These are phyloP conservation scores for Gastrolobium bilobum DNA, from an alignment of 306 rosid species.

Conservation along the genomic window DNA sequence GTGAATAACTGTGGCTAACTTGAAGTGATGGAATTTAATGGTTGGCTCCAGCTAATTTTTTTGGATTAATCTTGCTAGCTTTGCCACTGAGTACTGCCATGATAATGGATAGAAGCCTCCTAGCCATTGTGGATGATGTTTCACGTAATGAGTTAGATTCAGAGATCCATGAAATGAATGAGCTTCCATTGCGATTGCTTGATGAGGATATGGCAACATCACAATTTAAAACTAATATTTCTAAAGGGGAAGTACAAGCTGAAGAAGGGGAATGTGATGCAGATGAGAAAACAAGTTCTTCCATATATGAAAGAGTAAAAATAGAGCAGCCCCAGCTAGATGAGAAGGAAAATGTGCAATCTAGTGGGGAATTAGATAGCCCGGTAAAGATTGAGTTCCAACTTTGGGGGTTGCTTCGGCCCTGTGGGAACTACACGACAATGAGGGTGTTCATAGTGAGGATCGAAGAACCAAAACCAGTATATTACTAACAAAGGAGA, in stretches of 20 bases:
- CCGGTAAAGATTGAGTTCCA: slow-evolving; percentile 30
- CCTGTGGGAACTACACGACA: too few species aligned
- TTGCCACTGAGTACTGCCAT: too few species aligned
- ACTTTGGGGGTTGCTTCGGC: too few species aligned
- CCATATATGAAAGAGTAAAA: background rate
- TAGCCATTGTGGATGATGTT: background rate
- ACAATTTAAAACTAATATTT: background rate
- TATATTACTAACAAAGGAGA: too few species aligned
- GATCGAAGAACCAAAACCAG: too few species aligned
- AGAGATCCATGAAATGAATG: background rate
- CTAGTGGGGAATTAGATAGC: slow-evolving; percentile 40
- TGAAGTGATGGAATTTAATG: too few species aligned
- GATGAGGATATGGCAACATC: slow-evolving; percentile 17
- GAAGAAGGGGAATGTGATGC: slow-evolving; percentile 2
- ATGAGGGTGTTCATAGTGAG: too few species aligned
- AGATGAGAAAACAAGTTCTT: background rate
- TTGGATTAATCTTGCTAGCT: too few species aligned
- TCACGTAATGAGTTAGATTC: background rate
- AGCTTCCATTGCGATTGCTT: slow-evolving; percentile 35
- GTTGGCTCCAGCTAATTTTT: too few species aligned
- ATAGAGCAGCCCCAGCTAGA: slow-evolving; percentile 33
- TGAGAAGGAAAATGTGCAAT: slow-evolving; percentile 42
- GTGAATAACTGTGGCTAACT: too few species aligned
- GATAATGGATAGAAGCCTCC: background rate
- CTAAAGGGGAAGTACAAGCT: background rate